phyloP scores from a whole-genome alignment of 2,329 filamentous ascomycete species.

The Botrytis pseudocinerea region DNA sequence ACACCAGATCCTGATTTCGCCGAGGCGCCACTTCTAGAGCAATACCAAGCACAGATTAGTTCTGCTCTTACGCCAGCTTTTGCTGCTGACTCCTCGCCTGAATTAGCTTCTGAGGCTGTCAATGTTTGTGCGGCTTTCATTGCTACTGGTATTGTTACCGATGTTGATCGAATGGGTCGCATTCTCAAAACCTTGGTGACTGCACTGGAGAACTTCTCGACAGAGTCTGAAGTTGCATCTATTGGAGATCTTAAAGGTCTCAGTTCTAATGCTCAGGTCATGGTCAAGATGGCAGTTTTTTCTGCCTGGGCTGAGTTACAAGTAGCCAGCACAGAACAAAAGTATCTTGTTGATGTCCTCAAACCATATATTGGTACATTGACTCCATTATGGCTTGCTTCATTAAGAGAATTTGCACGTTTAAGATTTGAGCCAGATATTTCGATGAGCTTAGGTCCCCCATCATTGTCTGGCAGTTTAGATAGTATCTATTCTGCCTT shows the following conservation, averaged over 20 bases:
- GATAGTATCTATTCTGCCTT: constrained; percentile 94
- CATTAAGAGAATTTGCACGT: constrained; percentile 88
- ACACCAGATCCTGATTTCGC: constrained; percentile 95
- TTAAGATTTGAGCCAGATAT: constrained; percentile 96
- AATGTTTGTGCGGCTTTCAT: constrained; percentile 99
- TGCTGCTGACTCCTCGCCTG: constrained; percentile 90
- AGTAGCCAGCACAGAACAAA: constrained; percentile 89
- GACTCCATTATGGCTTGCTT: constrained; percentile 91
- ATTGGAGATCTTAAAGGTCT: constrained; percentile 93
- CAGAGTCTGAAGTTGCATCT: constrained; percentile 74
- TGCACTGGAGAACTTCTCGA: constrained; percentile 88
- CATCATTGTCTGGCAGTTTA: constrained; percentile 78
- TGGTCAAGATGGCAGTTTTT: constrained; percentile 97
- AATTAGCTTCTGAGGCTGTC: constrained; percentile 91
- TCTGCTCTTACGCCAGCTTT: constrained; percentile 96
- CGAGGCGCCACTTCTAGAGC: constrained; percentile 93
- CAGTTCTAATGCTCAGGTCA: constrained; percentile 93
- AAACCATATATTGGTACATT: constrained; percentile 86
- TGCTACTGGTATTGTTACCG: constrained; percentile 93
- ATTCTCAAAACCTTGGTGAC: constrained; percentile 92
- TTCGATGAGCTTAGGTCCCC: constrained; percentile 81
- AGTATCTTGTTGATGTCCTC: constrained; percentile 83
- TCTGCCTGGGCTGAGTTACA: constrained; percentile 97
- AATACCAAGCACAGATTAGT: constrained; percentile 98
- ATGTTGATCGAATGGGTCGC: constrained; percentile 97